These are phyloP conservation scores for Pichia kudriavzevii DNA, from an alignment of 1,139 yeast genomes.

Conservation along the genomic window DNA sequence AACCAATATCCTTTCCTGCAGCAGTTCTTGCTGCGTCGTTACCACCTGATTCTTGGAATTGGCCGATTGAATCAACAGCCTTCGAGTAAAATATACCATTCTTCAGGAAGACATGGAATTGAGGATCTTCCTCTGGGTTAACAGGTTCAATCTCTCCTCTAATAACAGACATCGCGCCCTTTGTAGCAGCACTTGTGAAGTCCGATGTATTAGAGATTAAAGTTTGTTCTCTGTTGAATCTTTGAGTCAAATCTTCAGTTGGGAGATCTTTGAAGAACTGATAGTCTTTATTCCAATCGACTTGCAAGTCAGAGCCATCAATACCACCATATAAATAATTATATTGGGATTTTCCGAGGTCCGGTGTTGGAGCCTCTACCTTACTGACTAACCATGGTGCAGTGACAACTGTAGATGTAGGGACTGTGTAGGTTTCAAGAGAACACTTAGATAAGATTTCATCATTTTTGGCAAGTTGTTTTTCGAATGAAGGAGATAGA, in stretches of 20 bases:
- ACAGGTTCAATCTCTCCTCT: slow-evolving; percentile 72
- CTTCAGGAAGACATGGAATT: slow-evolving; percentile 62
- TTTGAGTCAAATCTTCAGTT: slow-evolving; percentile 48
- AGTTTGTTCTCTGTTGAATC: slow-evolving; percentile 69
- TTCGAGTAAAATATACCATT: slow-evolving; percentile 84
- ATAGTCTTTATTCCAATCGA: slow-evolving; percentile 89
- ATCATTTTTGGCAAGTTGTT: slow-evolving; percentile 33
- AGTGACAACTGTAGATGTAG: slow-evolving; percentile 53
- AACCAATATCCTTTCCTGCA: slow-evolving; percentile 68
- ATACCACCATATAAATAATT: slow-evolving; percentile 47
- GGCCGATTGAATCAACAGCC: slow-evolving; percentile 67
- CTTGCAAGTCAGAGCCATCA: slow-evolving; percentile 49
- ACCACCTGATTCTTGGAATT: slow-evolving; percentile 63
- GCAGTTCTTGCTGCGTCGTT: slow-evolving; percentile 82
- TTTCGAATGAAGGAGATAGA: slow-evolving; percentile 44
- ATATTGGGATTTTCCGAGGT: slow-evolving; percentile 55
- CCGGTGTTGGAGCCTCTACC: slow-evolving; percentile 36
- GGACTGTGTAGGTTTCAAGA: slow-evolving; percentile 50
- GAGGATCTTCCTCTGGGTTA: slow-evolving; percentile 62
- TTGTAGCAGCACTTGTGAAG: slow-evolving; percentile 67
- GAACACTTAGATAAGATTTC: slow-evolving; percentile 39
- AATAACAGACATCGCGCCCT: slow-evolving; percentile 71
- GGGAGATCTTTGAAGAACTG: slow-evolving; percentile 76
- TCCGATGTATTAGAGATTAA: slow-evolving; percentile 69
- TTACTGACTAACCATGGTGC: slow-evolving; percentile 67